phyloP scores from a whole-genome alignment of 345 rosid genomes.

The Corymbia maculata region DNA sequence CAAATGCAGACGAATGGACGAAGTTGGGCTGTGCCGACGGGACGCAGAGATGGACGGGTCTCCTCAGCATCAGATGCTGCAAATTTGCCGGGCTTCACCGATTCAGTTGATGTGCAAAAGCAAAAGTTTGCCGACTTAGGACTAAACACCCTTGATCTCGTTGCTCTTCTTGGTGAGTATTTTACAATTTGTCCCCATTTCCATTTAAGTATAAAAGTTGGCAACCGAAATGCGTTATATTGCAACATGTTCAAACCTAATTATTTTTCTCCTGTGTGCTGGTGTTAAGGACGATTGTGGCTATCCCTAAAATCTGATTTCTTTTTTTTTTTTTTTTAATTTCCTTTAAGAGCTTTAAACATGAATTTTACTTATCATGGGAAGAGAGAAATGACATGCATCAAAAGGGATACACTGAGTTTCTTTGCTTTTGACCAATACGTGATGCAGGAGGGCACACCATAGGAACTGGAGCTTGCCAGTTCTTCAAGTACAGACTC shows the following conservation, averaged over 20 bases:
- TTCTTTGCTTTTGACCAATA: not conserved
- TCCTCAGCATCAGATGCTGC: constrained; percentile 16
- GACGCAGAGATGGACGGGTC: constrained; percentile 26
- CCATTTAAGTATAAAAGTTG: not conserved
- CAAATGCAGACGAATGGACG: constrained; percentile 3
- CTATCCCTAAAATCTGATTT: not conserved
- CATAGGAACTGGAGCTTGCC: constrained; percentile 51
- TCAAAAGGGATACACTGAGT: not conserved
- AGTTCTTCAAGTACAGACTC: constrained; percentile 29
- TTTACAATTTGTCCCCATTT: not conserved
- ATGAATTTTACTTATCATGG: too few species aligned
- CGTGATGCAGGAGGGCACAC: constrained; percentile 43
- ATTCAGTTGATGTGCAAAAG: constrained; percentile 12
- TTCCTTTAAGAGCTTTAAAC: too few species aligned
- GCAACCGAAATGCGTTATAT: not conserved
- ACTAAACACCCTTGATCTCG: constrained; percentile 23
- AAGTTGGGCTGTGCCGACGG: constrained; percentile 17
- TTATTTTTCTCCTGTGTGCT: not conserved
- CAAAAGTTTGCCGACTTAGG: constrained; percentile 8
- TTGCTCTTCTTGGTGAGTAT: constrained; percentile 22
- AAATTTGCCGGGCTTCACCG: constrained; percentile 9
- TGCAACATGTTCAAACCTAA: not conserved
- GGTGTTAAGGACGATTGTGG: not conserved
- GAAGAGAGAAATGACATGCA: not conserved
- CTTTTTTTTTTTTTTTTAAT: too few species aligned